Base-by-base conservation (phyloP, 2,329 filamentous ascomycete species). In the Talaromyces sp. region DNA sequence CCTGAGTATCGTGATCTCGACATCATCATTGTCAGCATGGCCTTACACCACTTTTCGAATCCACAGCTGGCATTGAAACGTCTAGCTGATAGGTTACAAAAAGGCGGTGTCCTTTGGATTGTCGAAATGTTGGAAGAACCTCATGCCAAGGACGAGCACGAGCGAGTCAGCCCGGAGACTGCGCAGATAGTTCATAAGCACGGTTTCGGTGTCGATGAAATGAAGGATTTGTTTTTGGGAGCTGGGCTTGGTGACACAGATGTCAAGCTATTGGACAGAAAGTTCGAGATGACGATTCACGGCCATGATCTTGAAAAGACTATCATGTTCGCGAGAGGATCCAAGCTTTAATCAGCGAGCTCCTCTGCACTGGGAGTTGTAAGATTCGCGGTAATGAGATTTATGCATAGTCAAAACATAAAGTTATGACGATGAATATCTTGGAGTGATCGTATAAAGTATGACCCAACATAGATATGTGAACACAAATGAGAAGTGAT, bases 1-100 rank as follows among this genome's bases (percentile, higher is more conserved):
- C 78, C 84, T 10, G 83, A 87, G 37, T 92, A 90, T 79, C 85
- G 83, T 73, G 81, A 86, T 72, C 92, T 94, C 72, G 90, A 94
- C 74, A 72, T 90, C 41, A 85, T 85, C 6, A 84, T 83, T 49
- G 84, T 90, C 19, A 87, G 87, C 39, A 76, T 87, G 50, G 87
- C 86, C 1, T 84, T 89, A 68, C 88, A 90, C 74, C 89, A 91
- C 74, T 89, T 91, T 63, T 84, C 86, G 66, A 82, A 92, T 70
- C 86, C 89, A 3, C 80, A 79, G 1, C 77, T 88, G 35, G 86
- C 87, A 0, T 83, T 89, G 5, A 78, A 78, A 67, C 81, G 85
- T 57, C 78, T 93, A 41, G 85, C 82, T 3, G 81, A 86, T 72
- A 84, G 90, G 10, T 78, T 93, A 66, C 84, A 83, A 68, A 83